A percentile compares a stretch with the other conserved stretches of the same genome.
phyloP scores from a whole-genome alignment of 192 early-diverging fungal genomes.

The Gigaspora rosea region DNA sequence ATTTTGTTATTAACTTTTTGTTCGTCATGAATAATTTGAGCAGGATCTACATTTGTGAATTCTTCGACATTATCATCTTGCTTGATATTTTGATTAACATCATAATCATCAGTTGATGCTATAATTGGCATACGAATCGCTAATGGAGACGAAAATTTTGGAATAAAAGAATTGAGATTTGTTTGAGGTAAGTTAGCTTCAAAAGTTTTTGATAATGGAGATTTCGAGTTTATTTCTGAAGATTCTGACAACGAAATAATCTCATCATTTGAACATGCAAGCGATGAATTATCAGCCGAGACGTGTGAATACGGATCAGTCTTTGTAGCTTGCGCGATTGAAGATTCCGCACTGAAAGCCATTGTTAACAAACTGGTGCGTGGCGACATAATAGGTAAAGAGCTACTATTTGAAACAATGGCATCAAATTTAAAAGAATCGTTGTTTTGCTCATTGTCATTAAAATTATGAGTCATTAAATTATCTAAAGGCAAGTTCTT shows the following conservation, averaged over 20 bases:
- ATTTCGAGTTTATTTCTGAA: not conserved
- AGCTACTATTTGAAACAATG: not conserved
- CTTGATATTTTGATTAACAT: not conserved
- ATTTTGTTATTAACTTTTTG: no score
- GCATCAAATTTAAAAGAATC: no score
- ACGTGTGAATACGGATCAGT: no score
- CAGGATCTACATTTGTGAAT: not conserved
- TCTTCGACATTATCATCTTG: not conserved
- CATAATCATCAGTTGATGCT: not conserved
- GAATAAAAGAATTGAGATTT: not conserved
- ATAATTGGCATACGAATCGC: slow-evolving; percentile 10
- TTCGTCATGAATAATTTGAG: no score
- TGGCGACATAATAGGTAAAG: not conserved
- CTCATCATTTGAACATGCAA: no score
- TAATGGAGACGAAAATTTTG: slow-evolving; percentile 22
- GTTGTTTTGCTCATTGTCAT: no score
- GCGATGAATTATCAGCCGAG: no score
- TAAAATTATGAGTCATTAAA: no score
- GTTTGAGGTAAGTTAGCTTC: not conserved
- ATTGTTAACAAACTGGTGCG: not conserved
- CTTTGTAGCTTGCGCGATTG: no score
- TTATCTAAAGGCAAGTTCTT: no score
- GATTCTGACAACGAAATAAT: no score
- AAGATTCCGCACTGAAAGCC: not conserved
- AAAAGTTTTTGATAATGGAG: no score